These are phyloP conservation scores for Pelargonium myrrhifolium DNA, from an alignment of 441 rosid genomes.

Conservation along the genomic window DNA sequence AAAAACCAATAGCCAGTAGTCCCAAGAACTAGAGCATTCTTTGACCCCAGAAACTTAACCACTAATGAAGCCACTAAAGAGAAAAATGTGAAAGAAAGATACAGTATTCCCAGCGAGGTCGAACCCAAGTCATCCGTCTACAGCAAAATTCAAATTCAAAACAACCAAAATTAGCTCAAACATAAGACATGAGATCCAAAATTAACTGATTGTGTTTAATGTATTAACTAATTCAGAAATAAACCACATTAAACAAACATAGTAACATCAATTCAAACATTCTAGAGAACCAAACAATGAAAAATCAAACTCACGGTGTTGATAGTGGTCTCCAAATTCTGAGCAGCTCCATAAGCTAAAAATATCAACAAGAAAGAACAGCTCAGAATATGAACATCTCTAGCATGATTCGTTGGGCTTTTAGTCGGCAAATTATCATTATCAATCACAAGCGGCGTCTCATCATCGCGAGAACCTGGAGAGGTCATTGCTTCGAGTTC, in stretches of 20 bases:
- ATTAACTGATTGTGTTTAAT: neutral
- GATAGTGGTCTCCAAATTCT: slow-evolving; percentile 77
- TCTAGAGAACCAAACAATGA: slow-evolving; percentile 5
- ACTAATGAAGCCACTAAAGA: slow-evolving; percentile 68
- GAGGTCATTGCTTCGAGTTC: slow-evolving; percentile 33
- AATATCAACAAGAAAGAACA: slow-evolving; percentile 67
- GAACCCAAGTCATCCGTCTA: slow-evolving; percentile 75
- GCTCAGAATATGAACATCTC: slow-evolving; percentile 77
- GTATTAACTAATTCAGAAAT: neutral
- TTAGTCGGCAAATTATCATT: slow-evolving; percentile 17
- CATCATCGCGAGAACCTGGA: slow-evolving; percentile 39
- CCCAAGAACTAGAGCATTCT: slow-evolving; percentile 77
- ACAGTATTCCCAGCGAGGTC: slow-evolving; percentile 76
- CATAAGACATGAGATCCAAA: neutral
- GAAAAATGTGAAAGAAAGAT: slow-evolving; percentile 76
- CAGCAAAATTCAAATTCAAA: slow-evolving; percentile 15
- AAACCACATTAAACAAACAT: neutral
- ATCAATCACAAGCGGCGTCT: slow-evolving; percentile 48
- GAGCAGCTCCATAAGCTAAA: slow-evolving; percentile 90
- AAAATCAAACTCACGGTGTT: slow-evolving; percentile 35
- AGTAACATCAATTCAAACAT: neutral
- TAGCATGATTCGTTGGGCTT: slow-evolving; percentile 34
- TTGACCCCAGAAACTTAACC: slow-evolving; percentile 73
- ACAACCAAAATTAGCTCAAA: slow-evolving; percentile 1
- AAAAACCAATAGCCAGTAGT: slow-evolving; percentile 87